Evolutionary conservation across 1,284 basidiomycete species (phyloP).

Genomic region (Microbotryomycetes sp.): DNA sequence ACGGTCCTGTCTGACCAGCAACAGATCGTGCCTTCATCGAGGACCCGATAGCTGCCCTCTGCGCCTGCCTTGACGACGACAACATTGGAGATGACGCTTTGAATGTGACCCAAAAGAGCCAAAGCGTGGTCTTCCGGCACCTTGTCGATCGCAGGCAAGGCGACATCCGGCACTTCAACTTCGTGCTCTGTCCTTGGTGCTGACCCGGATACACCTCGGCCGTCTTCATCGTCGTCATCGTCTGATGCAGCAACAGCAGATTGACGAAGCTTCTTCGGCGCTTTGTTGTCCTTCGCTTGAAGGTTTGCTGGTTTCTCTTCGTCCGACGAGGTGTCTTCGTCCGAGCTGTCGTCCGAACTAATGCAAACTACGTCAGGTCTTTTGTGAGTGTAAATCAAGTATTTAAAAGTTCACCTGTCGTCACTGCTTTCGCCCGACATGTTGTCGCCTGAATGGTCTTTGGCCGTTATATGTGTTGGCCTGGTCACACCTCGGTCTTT

Average conservation of each 20-base stretch:
- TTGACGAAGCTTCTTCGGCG: constrained; percentile 4
- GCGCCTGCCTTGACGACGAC: constrained; percentile 59
- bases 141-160: constrained; percentile 41
- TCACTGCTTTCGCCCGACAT: no score
- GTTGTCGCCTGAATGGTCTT: no score
- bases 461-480: no score
- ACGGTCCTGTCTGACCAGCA: constrained; percentile 76
- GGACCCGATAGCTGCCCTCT: constrained; percentile 51
- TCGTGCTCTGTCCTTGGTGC: constrained; percentile 43
- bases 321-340: constrained; percentile 44
- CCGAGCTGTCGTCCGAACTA: constrained; percentile 38
- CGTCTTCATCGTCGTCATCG: constrained; percentile 39
- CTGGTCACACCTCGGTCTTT: constrained; percentile 8
- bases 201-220: constrained; percentile 19
- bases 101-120: constrained; percentile 64
- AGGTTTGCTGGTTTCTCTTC: constrained; percentile 13
- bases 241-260: constrained; percentile 19
- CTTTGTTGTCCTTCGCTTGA: neutral
- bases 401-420: no score
- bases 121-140: constrained; percentile 50
- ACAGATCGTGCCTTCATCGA: constrained; percentile 77
- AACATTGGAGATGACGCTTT: constrained; percentile 59
- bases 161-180: constrained; percentile 39
- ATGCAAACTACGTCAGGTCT: no score
- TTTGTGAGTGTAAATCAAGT: no score